These are phyloP conservation scores for Atkinsonella hypoxylon DNA, from an alignment of 2,329 filamentous ascomycete species.

Conservation along the genomic window DNA sequence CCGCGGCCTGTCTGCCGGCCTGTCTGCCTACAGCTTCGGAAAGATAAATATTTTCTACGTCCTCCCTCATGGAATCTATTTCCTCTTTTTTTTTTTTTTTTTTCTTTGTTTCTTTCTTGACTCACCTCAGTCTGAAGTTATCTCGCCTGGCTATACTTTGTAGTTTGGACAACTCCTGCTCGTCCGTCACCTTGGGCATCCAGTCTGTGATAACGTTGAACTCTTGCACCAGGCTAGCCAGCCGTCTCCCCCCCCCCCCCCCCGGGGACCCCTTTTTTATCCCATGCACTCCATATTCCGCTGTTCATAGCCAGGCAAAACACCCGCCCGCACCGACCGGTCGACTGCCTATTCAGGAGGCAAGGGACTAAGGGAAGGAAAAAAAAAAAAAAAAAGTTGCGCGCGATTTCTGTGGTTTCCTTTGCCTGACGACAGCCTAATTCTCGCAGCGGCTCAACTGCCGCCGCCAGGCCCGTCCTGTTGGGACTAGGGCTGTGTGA, in stretches of 20 bases:
- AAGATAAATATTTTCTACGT: constrained; percentile 1
- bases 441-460: background rate
- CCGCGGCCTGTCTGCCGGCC: constrained; percentile 1
- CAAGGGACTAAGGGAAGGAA: background rate
- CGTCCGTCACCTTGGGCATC: background rate
- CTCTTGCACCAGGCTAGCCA: background rate
- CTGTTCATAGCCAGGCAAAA: background rate
- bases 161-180: no score
- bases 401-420: background rate
- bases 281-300: background rate
- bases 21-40: background rate
- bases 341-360: background rate
- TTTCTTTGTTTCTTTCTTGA: no score
- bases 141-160: no score
- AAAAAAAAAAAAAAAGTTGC: background rate
- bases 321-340: background rate
- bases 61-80: background rate
- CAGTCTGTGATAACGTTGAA: background rate
- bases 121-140: no score
- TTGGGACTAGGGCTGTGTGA: background rate
- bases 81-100: background rate
- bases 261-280: background rate
- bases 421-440: background rate
- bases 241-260: background rate
- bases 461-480: background rate